phyloP scores from a whole-genome alignment of 2,329 filamentous ascomycete species.

The Fusarium sp. region DNA sequence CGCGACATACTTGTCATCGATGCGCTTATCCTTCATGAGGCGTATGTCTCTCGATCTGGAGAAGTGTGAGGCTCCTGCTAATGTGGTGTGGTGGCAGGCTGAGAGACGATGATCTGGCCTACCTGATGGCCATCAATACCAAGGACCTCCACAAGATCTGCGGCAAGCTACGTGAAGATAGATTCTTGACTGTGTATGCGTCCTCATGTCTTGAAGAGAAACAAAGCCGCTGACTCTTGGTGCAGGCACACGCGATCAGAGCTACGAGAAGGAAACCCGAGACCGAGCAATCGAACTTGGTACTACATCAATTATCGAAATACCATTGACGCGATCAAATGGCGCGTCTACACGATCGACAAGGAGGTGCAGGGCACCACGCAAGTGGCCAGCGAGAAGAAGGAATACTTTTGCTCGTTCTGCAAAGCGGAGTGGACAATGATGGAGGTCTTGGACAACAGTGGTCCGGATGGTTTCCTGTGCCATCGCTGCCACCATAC shows the following conservation, averaged over 20 bases:
- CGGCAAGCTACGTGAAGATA: constrained; percentile 85
- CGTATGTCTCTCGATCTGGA: constrained; percentile 62
- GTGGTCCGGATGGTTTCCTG: constrained; percentile 78
- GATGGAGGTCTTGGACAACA: constrained; percentile 86
- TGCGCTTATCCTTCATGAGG: constrained; percentile 85
- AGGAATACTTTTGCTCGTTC: constrained; percentile 87
- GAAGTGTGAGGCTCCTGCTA: constrained; percentile 61
- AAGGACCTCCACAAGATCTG: constrained; percentile 94
- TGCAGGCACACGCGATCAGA: constrained; percentile 75
- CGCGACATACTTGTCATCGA: constrained; percentile 88
- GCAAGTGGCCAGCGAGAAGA: constrained; percentile 84
- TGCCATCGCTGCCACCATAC: constrained; percentile 82
- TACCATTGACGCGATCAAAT: constrained; percentile 96
- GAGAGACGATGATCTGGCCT: constrained; percentile 87
- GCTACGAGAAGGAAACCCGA: constrained; percentile 81
- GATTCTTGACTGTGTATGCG: constrained; percentile 82
- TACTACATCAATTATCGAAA: constrained; percentile 97
- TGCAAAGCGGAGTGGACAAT: constrained; percentile 90
- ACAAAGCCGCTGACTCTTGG: constrained; percentile 57
- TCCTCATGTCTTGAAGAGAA: not conserved
- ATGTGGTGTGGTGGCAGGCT: constrained; percentile 77
- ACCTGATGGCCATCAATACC: constrained; percentile 87
- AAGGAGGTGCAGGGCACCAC: constrained; percentile 89
- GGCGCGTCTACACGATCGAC: constrained; percentile 87
- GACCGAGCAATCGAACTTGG: constrained; percentile 88